These are phyloP conservation scores for Akanthomyces muscarius DNA, from an alignment of 2,329 filamentous ascomycete species.

Conservation along the genomic window DNA sequence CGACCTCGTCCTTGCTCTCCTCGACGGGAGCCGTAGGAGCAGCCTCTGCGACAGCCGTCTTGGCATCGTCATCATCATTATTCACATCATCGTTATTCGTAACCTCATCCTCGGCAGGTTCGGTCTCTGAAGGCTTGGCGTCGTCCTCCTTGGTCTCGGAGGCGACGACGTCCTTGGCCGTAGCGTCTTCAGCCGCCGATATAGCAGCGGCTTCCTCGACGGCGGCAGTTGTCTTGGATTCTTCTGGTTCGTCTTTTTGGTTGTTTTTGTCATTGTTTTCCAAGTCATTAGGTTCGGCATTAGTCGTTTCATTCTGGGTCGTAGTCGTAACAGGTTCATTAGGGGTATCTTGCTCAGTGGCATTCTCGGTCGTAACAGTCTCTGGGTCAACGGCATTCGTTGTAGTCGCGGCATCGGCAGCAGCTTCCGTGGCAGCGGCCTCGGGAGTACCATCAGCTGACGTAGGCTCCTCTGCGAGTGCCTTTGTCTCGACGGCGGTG, in stretches of 20 bases:
- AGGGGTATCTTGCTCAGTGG: slow-evolving; percentile 16
- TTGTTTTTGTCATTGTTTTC: slow-evolving; percentile 11
- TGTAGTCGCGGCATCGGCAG: slow-evolving; percentile 5
- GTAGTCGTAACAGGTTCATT: slow-evolving; percentile 19
- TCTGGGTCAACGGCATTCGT: background rate
- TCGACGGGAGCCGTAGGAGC: background rate
- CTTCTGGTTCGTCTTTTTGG: background rate
- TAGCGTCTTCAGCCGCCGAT: slow-evolving; percentile 1
- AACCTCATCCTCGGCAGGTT: slow-evolving; percentile 12
- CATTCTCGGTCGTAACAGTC: slow-evolving; percentile 12
- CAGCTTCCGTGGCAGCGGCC: background rate
- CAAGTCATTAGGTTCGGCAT: slow-evolving; percentile 15
- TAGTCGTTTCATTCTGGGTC: slow-evolving; percentile 16
- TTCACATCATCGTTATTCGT: slow-evolving; percentile 6
- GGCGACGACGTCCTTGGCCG: background rate
- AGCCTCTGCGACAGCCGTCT: background rate
- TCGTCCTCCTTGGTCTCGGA: slow-evolving; percentile 10
- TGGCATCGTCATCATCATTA: background rate
- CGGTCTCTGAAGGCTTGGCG: background rate
- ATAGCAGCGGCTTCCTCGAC: slow-evolving; percentile 2
- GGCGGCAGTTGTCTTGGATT: background rate
- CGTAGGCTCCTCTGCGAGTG: slow-evolving; percentile 7
- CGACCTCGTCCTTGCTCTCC: background rate
- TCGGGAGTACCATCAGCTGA: background rate
- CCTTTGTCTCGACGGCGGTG: slow-evolving; percentile 13